Conservation (phyloP, 768 basidiomycete species). For the Hypholoma sublateritium region DNA sequence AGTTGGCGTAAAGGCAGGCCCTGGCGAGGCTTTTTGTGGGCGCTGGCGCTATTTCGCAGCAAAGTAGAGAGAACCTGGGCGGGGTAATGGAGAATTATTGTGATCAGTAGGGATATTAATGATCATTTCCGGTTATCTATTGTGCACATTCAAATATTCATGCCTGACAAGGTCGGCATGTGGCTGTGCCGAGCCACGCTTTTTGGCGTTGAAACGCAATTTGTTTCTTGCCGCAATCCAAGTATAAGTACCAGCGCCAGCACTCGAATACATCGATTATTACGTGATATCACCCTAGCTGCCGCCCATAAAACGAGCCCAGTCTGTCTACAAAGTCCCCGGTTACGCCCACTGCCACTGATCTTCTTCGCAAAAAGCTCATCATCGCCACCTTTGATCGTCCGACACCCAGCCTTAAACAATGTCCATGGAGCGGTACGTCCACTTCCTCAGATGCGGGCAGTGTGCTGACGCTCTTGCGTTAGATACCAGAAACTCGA, state of each 20-base stretch:
- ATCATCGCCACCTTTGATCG: background rate
- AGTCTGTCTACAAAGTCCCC: constrained; percentile 1
- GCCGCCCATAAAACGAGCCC: constrained; percentile 15
- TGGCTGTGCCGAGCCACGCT: constrained; percentile 21
- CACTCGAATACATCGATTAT: constrained; percentile 21
- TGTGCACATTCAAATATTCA: constrained; percentile 6
- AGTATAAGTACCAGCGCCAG: constrained; percentile 6
- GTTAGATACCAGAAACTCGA: constrained; percentile 93
- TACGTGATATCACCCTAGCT: constrained; percentile 21
- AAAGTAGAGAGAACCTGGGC: too few relatives aligned
- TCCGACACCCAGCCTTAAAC: background rate
- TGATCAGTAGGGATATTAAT: background rate
- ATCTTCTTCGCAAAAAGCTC: constrained; percentile 1
- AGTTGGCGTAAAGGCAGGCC: too few relatives aligned
- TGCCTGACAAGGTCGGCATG: constrained; percentile 19
- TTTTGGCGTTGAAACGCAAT: constrained; percentile 9
- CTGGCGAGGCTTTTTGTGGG: too few relatives aligned
- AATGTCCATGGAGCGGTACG: constrained; percentile 45
- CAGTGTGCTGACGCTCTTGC: background rate
- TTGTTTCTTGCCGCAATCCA: constrained; percentile 10
- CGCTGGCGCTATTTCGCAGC: too few relatives aligned
- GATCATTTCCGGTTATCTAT: background rate
- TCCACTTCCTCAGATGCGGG: background rate
- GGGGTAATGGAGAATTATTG: too few relatives aligned
- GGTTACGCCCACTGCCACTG: background rate